Base-by-base conservation (phyloP, 2,329 filamentous ascomycete genomes). In the Thielaviopsis euricoi region DNA sequence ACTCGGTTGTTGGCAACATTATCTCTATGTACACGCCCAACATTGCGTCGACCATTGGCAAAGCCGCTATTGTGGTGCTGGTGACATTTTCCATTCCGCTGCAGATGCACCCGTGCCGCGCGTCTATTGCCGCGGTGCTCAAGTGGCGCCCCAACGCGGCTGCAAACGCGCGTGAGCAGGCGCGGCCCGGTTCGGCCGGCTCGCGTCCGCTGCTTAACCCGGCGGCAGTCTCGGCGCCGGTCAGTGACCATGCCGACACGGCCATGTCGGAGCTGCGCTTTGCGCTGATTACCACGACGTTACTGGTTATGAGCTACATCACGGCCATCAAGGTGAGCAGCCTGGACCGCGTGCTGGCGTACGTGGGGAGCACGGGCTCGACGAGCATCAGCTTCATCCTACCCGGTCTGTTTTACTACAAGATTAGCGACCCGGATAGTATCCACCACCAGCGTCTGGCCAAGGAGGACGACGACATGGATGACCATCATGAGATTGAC, bases 351-450 rank as follows among this genome's bases (percentile, higher is more conserved):
- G 90, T 98, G 0, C 78, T 98, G 0, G 91, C 93, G 0, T 98
- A 96, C 64, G 93, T 98, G 12, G 93, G 93, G 43, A 89, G 86
- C 64, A 98, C 93, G 0, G 93, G 93, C 56, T 91, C 86, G 55
- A 98, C 93, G 0, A 89, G 88, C 61, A 98, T 98, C 65, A 95
- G 88, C 61, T 98, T 98, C 68, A 97, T 98, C 63, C 77, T 98
- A 0, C 93, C 93, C 0, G 93, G 93, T 0, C 72, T 98, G 3
- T 98, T 98, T 70, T 98, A 97, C 71, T 98, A 97, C 73, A 97
- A 97, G 71, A 97, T 98, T 61, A 94, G 89, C 13, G 83, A 88
- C 23, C 93, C 93, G 0, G 86, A 95, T 58, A 91, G 87, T 51
- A 79, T 84, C 26, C 82, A 91, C 62, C 89, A 96, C 65, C 91